phyloP scores from a whole-genome alignment of 116 monocot genomes.

The Iris pallida region DNA sequence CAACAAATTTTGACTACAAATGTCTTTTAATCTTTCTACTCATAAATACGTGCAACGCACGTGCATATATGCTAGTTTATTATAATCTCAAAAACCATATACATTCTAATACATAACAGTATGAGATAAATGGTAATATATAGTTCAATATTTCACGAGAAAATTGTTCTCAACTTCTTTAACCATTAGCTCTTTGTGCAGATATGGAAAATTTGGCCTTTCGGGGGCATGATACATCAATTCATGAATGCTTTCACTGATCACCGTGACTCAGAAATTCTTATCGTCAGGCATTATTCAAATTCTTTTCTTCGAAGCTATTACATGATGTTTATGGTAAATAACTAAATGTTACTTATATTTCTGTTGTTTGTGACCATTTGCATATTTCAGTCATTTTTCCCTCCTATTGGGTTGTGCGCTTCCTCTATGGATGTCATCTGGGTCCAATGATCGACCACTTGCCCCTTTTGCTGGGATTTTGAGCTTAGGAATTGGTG shows the following conservation, averaged over 20 bases:
- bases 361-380: not conserved
- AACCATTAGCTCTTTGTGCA: slow-evolving; percentile 8
- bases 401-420: slow-evolving; percentile 97
- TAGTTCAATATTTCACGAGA: too few species aligned
- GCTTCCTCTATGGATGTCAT: slow-evolving; percentile 93
- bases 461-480: slow-evolving; percentile 97
- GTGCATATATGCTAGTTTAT: too few species aligned
- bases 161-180: too few species aligned
- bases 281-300: slow-evolving; percentile 69
- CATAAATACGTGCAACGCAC: too few species aligned
- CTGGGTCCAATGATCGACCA: slow-evolving; percentile 81
- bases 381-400: slow-evolving; percentile 67
- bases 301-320: not conserved
- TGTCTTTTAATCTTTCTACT: too few species aligned
- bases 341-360: not conserved
- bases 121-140: too few species aligned
- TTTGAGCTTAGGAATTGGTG: slow-evolving; percentile 97
- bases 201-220: slow-evolving; percentile 93
- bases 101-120: too few species aligned
- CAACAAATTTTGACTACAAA: too few species aligned
- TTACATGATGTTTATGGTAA: not conserved
- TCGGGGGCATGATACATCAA: slow-evolving; percentile 73
- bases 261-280: slow-evolving; percentile 97
- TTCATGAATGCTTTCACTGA: slow-evolving; percentile 99
- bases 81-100: too few species aligned